phyloP scores from a whole-genome alignment of 2,329 filamentous ascomycete genomes.

The Basipetospora chlamydospora region DNA sequence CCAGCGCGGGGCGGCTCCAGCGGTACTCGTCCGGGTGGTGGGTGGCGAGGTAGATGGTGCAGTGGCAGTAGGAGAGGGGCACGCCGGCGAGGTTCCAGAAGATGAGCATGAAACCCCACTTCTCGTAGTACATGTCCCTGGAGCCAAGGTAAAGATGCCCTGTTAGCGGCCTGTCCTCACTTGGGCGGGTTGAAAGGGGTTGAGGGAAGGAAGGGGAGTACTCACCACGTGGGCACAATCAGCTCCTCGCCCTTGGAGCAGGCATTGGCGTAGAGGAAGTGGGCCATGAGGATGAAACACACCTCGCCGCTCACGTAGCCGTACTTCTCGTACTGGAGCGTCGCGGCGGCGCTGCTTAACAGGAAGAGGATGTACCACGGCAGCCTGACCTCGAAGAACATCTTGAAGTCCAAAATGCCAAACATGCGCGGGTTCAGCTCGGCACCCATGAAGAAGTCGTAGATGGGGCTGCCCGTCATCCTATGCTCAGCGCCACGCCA shows the following conservation, averaged over 20 bases:
- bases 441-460: constrained; percentile 89
- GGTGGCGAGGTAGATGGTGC: constrained; percentile 77
- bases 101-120: constrained; percentile 94
- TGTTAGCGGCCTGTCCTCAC: neutral
- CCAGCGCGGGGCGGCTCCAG: constrained; percentile 57
- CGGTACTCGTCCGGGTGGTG: constrained; percentile 64
- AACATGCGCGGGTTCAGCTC: constrained; percentile 84
- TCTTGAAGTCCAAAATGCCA: constrained; percentile 81
- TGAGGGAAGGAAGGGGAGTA: no score
- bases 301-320: constrained; percentile 82
- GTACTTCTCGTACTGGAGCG: constrained; percentile 70
- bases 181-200: no score
- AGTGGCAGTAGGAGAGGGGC: constrained; percentile 84
- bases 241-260: constrained; percentile 86
- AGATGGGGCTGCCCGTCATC: constrained; percentile 76
- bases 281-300: constrained; percentile 70
- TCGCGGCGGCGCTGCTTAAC: constrained; percentile 59
- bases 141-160: neutral
- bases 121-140: constrained; percentile 89
- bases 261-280: constrained; percentile 84
- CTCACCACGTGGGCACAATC: constrained; percentile 66
- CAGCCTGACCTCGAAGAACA: constrained; percentile 89
- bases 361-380: constrained; percentile 87
- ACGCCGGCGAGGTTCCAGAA: constrained; percentile 95
- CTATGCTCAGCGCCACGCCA: constrained; percentile 72